A percentile compares a stretch with the other conserved stretches of the same genome.
phyloP scores from a whole-genome alignment of 2,329 filamentous ascomycete species.

The Huntiella omanensis region DNA sequence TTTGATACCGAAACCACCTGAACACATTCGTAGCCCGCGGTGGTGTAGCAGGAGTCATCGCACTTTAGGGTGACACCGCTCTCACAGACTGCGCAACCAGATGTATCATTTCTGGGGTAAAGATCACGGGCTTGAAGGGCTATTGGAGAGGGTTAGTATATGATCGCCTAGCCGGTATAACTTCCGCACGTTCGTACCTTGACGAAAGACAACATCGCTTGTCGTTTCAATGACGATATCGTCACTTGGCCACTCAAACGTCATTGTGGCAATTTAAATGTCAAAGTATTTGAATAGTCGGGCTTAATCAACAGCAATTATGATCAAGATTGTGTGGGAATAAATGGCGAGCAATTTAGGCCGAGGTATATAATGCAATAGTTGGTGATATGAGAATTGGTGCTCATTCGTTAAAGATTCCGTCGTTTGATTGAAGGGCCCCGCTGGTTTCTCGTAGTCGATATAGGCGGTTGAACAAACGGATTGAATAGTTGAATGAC shows the following conservation, averaged over 20 bases:
- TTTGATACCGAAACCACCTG: conserved; percentile 12
- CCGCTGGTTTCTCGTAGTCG: neutral
- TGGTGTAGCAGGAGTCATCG: conserved; percentile 12
- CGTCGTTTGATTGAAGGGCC: neutral
- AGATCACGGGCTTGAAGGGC: conserved; percentile 12
- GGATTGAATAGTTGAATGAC: neutral
- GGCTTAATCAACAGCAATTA: neutral
- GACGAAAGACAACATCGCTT: conserved; percentile 11
- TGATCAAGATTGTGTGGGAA: neutral
- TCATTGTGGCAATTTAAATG: conserved; percentile 3
- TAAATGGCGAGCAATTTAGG: neutral
- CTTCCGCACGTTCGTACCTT: conserved; percentile 9
- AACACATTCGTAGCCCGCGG: conserved; percentile 11
- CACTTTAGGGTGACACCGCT: conserved; percentile 11
- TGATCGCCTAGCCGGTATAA: neutral
- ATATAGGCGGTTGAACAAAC: neutral
- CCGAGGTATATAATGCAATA: neutral
- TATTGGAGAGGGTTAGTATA: neutral
- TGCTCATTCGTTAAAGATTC: neutral
- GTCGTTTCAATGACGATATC: conserved; percentile 12
- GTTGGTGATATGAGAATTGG: neutral
- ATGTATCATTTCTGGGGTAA: conserved; percentile 11
- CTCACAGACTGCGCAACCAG: conserved; percentile 12
- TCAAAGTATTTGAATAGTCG: neutral
- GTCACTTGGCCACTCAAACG: conserved; percentile 5